Evolutionary conservation across 106 monocot species (phyloP).

Genomic region (Agapanthus africanus): DNA sequence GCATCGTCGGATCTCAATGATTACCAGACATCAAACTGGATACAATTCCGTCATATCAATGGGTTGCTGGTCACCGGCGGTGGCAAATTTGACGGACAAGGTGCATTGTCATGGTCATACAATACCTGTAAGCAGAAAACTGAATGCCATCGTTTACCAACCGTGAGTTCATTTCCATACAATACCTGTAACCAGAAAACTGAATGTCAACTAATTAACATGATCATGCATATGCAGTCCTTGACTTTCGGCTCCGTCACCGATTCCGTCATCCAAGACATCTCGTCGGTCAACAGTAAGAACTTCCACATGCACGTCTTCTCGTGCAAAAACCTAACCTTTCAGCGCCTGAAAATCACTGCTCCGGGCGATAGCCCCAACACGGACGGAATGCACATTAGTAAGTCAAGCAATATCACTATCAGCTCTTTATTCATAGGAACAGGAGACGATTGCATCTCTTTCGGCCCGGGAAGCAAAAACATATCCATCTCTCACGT

Average conservation of each 20-base stretch:
- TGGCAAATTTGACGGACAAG: constrained; percentile 12
- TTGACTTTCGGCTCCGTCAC: neutral
- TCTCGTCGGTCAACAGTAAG: constrained; percentile 2
- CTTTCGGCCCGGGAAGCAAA: constrained; percentile 11
- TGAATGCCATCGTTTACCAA: constrained; percentile 6
- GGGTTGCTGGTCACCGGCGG: constrained; percentile 6
- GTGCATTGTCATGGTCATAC: neutral
- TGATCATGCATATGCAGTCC: neutral
- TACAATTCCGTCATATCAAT: constrained; percentile 3
- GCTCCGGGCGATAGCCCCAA: constrained; percentile 20
- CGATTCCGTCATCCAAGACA: neutral
- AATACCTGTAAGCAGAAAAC: neutral
- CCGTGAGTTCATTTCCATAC: constrained; percentile 5
- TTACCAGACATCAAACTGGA: constrained; percentile 1
- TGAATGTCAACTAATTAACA: neutral
- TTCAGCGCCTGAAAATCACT: neutral
- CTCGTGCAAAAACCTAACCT: neutral
- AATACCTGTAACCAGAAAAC: neutral
- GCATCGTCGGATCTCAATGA: neutral
- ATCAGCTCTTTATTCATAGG: neutral
- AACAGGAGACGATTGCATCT: constrained; percentile 22
- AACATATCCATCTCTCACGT: constrained; percentile 4
- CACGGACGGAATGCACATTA: constrained; percentile 21
- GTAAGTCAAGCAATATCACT: neutral
- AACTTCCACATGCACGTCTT: constrained; percentile 15